A percentile compares a stretch with the other conserved stretches of the same genome.
Conservation (phyloP, 2,329 filamentous ascomycete genomes). For the Pseudogymnoascus sp. region DNA sequence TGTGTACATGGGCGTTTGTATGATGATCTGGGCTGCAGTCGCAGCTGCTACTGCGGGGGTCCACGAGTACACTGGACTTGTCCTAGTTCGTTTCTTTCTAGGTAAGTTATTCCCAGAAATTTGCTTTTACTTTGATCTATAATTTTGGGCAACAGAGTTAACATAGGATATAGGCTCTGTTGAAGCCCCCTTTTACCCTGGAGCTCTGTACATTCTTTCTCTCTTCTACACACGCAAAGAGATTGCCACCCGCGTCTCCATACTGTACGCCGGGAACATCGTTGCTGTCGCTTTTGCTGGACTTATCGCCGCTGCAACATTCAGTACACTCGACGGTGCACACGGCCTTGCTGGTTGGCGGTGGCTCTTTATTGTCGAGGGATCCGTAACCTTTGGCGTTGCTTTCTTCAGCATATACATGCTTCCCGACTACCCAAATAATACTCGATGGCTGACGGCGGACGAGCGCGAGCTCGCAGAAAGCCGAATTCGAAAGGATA, state of each 20-base stretch:
- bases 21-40: slow-evolving; percentile 31
- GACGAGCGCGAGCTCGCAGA: slow-evolving; percentile 36
- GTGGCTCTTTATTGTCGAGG: slow-evolving; percentile 42
- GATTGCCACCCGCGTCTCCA: slow-evolving; percentile 35
- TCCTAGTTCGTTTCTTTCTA: slow-evolving; percentile 29
- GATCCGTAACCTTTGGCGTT: slow-evolving; percentile 44
- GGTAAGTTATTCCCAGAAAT: slow-evolving; percentile 16
- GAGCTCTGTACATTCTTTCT: slow-evolving; percentile 41
- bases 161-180: background rate
- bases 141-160: background rate
- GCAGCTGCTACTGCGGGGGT: slow-evolving; percentile 30
- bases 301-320: slow-evolving; percentile 44
- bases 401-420: slow-evolving; percentile 28
- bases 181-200: slow-evolving; percentile 35
- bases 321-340: slow-evolving; percentile 13
- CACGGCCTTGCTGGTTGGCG: slow-evolving; percentile 35
- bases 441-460: slow-evolving; percentile 35
- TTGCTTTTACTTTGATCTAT: background rate
- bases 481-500: slow-evolving; percentile 34
- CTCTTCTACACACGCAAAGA: slow-evolving; percentile 48
- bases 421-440: slow-evolving; percentile 30
- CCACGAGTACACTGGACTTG: slow-evolving; percentile 33
- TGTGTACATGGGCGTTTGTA: slow-evolving; percentile 33
- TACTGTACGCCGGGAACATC: slow-evolving; percentile 39
- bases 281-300: slow-evolving; percentile 39